Evolutionary conservation across 441 rosid genomes (phyloP), one percentile per base, ranked within the genome.

Genomic region (Adansonia gregorii): DNA sequence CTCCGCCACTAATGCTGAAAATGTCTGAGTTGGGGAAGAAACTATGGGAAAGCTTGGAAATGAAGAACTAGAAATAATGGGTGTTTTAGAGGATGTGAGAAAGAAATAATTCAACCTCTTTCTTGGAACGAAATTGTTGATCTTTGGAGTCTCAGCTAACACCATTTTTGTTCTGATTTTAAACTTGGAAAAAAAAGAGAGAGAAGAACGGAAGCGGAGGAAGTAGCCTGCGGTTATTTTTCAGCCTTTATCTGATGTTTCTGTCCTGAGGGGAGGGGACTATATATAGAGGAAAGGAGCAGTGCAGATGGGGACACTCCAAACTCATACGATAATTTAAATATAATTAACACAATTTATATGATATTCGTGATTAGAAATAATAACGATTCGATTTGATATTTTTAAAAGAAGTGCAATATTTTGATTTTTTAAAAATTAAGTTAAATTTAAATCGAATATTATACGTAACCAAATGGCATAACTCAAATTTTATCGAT

Each of bases 1-100:
- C 66, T 81, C 86, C 82, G 78, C 78, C 78, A 84, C 45, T 19
- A 90, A 78, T 71, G 77, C 79, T 24, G 92, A 83, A 77, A 86
- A 85, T 0, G 76, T 74, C 58, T 73, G 86, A 8, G 2, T 49
- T 0, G 81, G 82, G 2, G 82, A 61, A n/a, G 83, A 51, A 52
- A 70, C 45, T n/a, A 35, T 5, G 9, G 75, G 67, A n/a, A 85
- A 76, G 74, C 81, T 77, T 15, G 81, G 58, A 72, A 31, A 78
- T 3, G 90, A 83, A 63, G 70, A 31, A 31, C 52, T 10, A 10
- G 82, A 17, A 27, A 15, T 27, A 27, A 15, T 27, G 10, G 75
- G 75, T 6, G 63, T 35, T 79, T 78, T 78, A 59, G 79, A 35
- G 46, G 67, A 69, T 4, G 86, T 43, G 8, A 70, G 60, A 56